A percentile compares a stretch with the other conserved stretches of the same genome.
phyloP scores from a whole-genome alignment of 129 eudicot species.

The Flaveria brownii region DNA sequence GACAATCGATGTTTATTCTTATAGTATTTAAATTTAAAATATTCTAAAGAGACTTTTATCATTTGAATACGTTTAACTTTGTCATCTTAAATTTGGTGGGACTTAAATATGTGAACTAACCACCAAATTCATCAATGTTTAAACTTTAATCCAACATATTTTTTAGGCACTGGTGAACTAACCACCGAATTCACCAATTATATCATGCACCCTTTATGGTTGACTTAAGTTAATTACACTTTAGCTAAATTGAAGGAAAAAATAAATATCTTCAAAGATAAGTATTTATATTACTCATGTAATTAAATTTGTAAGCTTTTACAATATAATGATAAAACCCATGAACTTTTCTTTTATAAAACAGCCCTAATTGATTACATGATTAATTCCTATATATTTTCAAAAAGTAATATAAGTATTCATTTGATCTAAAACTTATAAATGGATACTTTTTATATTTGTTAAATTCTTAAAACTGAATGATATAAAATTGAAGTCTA shows the following conservation, averaged over 20 bases:
- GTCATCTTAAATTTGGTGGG: constrained; percentile 1
- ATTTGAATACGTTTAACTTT: not conserved
- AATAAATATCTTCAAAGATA: not conserved
- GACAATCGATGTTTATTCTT: not conserved
- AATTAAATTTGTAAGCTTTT: not conserved
- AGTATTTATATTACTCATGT: not conserved
- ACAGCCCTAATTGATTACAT: not conserved
- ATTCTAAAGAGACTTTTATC: not conserved
- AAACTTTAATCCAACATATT: constrained; percentile 12
- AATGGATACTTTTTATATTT: not conserved
- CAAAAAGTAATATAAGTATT: not conserved
- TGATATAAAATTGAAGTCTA: not conserved
- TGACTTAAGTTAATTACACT: constrained; percentile 15
- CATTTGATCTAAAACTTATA: not conserved
- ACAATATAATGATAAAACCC: not conserved
- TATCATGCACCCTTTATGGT: constrained; percentile 17
- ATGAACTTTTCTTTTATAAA: not conserved
- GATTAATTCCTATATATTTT: not conserved
- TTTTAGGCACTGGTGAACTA: constrained; percentile 22
- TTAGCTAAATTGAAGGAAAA: not conserved
- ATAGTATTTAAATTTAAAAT: not conserved
- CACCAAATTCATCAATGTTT: constrained; percentile 6
- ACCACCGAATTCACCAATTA: constrained; percentile 29
- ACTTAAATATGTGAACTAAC: constrained; percentile 2
- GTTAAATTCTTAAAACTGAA: not conserved